Percentiles rank a stretch among this genome's conserved stretches.
Conservation (phyloP, 192 early-diverging fungal species). For the Coemansia sp. region DNA sequence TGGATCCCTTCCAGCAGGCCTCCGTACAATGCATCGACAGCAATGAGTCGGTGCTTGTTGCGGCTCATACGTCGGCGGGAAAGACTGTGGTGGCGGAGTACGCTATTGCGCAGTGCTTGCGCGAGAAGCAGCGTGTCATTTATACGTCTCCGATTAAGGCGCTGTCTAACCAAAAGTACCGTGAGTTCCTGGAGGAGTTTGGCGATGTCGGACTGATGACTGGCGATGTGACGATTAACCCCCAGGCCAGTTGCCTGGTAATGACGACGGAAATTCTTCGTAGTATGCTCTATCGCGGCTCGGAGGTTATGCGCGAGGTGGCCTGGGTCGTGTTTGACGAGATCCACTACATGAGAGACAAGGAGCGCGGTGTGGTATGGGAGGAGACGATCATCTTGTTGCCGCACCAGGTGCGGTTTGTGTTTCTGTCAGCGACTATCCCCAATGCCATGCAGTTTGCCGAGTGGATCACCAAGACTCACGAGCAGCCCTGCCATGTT, state of each 20-base stretch:
- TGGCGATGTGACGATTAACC: slow-evolving; percentile 96
- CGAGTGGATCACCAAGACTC: slow-evolving; percentile 95
- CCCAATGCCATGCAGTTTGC: slow-evolving; percentile 99
- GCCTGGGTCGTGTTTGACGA: slow-evolving; percentile 99
- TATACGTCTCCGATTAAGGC: slow-evolving; percentile 99
- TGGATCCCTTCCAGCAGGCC: slow-evolving; percentile 95
- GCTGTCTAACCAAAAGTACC: slow-evolving; percentile 96
- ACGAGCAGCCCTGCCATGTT: slow-evolving; percentile 97
- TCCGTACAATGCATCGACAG: slow-evolving; percentile 87
- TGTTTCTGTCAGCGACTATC: slow-evolving; percentile 97
- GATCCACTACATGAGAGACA: slow-evolving; percentile 98
- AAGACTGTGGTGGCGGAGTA: slow-evolving; percentile 99
- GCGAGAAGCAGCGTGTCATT: slow-evolving; percentile 90
- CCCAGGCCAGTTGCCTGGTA: slow-evolving; percentile 86
- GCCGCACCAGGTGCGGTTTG: slow-evolving; percentile 88
- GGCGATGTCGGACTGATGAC: slow-evolving; percentile 99
- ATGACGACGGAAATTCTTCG: slow-evolving; percentile 99
- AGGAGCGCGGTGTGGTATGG: slow-evolving; percentile 98
- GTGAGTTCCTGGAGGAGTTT: slow-evolving; percentile 93
- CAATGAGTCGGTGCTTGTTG: slow-evolving; percentile 91
- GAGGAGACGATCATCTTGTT: slow-evolving; percentile 97
- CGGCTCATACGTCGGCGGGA: slow-evolving; percentile 95
- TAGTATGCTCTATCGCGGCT: slow-evolving; percentile 95
- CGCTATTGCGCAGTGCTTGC: slow-evolving; percentile 88
- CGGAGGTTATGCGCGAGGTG: slow-evolving; percentile 94